phyloP scores from a whole-genome alignment of 2,329 filamentous ascomycete species.

The Ophiocordyceps camponoti-rufipedis region DNA sequence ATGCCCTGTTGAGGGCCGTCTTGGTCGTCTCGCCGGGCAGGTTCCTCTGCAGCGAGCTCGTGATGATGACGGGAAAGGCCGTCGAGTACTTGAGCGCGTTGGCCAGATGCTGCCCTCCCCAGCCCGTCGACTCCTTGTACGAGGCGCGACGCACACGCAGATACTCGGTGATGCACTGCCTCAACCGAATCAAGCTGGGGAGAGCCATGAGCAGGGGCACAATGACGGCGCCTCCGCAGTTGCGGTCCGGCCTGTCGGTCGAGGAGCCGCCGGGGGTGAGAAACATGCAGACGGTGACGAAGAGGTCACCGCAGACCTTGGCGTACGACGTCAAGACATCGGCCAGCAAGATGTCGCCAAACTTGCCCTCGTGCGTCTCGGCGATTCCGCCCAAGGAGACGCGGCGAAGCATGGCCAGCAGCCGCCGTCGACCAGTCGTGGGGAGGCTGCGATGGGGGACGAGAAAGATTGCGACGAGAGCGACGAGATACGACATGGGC shows the following conservation, averaged over 20 bases:
- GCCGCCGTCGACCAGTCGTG: conserved; percentile 52
- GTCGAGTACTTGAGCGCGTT: conserved; percentile 93
- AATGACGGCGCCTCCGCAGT: conserved; percentile 59
- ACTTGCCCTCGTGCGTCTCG: conserved; percentile 74
- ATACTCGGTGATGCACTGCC: conserved; percentile 87
- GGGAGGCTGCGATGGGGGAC: conserved; percentile 53
- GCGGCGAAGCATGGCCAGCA: conserved; percentile 58
- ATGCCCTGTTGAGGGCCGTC: conserved; percentile 32
- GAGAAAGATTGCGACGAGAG: conserved; percentile 53
- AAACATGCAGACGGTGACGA: conserved; percentile 84
- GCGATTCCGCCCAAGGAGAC: conserved; percentile 75
- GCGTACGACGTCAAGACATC: conserved; percentile 92
- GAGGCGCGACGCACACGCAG: conserved; percentile 45
- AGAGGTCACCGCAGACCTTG: conserved; percentile 79
- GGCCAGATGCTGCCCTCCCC: conserved; percentile 74
- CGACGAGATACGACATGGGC: conserved; percentile 64
- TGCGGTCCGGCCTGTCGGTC: conserved; percentile 63
- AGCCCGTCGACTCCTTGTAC: conserved; percentile 39
- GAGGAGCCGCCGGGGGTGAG: conserved; percentile 52
- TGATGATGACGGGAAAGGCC: conserved; percentile 77
- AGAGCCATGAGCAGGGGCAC: conserved; percentile 73
- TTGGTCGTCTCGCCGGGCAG: conserved; percentile 23
- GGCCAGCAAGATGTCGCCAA: conserved; percentile 82
- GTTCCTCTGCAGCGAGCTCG: conserved; percentile 56
- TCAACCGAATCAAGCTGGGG: conserved; percentile 69